These are phyloP conservation scores for Lactuca sativa DNA, from an alignment of 129 eudicot species.

Conservation along the genomic window DNA sequence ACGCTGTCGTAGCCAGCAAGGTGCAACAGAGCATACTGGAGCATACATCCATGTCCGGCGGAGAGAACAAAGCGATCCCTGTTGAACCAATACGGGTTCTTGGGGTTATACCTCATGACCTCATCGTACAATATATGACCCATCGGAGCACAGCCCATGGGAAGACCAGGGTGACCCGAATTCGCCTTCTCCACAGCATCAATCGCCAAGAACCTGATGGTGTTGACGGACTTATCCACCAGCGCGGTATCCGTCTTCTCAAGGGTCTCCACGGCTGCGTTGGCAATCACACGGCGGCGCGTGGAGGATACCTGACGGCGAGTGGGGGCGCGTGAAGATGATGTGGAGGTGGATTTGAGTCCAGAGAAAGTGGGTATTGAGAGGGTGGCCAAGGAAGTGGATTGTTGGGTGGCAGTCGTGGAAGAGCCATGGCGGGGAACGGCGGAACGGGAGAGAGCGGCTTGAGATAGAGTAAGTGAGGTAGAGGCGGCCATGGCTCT, in stretches of 20 bases:
- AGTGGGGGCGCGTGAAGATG: conserved; percentile 38
- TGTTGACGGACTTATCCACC: conserved; percentile 75
- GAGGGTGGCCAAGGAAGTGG: conserved; percentile 44
- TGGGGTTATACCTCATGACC: conserved; percentile 92
- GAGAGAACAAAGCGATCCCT: conserved; percentile 95
- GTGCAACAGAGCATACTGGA: conserved; percentile 95
- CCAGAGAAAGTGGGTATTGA: conserved; percentile 66
- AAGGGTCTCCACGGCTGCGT: conserved; percentile 63
- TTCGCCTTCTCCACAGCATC: conserved; percentile 98
- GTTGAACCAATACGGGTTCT: conserved; percentile 95
- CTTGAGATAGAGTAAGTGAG: conserved; percentile 85
- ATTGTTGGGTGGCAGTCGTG: conserved; percentile 33
- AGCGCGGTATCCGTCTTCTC: conserved; percentile 59
- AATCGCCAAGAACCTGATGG: conserved; percentile 84
- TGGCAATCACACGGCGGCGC: conserved; percentile 38
- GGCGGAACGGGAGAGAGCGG: conserved; percentile 63
- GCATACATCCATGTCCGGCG: conserved; percentile 98
- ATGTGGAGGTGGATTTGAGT: conserved; percentile 53
- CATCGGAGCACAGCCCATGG: conserved; percentile 99
- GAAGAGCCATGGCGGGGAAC: conserved; percentile 61
- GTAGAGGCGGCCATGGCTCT: conserved; percentile 79
- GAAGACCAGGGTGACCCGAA: conserved; percentile 97
- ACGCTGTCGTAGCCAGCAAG: conserved; percentile 92
- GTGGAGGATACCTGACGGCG: conserved; percentile 33
- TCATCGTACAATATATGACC: conserved; percentile 95